Percentiles rank a stretch among this genome's conserved stretches.
phyloP scores from a whole-genome alignment of 768 basidiomycete species.

The Amanita fuliginea region DNA sequence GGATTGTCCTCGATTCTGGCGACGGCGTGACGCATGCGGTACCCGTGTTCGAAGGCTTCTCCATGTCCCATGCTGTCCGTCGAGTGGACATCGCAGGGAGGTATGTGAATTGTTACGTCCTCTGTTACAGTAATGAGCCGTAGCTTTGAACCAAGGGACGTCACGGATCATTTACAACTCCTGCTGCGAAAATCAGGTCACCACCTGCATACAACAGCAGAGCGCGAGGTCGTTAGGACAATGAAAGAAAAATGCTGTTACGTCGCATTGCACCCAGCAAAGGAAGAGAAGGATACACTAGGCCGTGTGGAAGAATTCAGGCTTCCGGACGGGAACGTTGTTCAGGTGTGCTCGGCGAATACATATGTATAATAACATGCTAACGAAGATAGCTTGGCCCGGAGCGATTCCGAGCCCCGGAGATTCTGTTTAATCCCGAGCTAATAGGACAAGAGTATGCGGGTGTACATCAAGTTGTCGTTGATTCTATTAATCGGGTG shows the following conservation, averaged over 20 bases:
- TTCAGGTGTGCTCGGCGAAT: constrained; percentile 51
- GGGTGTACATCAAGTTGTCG: constrained; percentile 95
- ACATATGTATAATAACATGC: constrained; percentile 9
- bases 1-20: constrained; percentile 98
- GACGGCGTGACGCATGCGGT: constrained; percentile 99
- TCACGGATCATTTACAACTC: constrained; percentile 93
- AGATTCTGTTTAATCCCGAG: constrained; percentile 96
- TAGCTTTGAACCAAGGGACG: constrained; percentile 49
- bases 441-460: constrained; percentile 93
- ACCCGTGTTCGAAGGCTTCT: constrained; percentile 98
- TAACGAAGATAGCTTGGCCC: constrained; percentile 60
- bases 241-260: constrained; percentile 99
- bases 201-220: constrained; percentile 92
- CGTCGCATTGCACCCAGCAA: constrained; percentile 81
- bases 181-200: constrained; percentile 91
- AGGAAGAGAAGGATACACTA: constrained; percentile 87
- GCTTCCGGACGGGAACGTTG: constrained; percentile 89
- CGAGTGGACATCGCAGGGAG: constrained; percentile 95
- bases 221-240: constrained; percentile 91
- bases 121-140: constrained; percentile 6
- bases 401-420: constrained; percentile 94
- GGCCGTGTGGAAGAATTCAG: constrained; percentile 81
- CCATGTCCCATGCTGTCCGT: constrained; percentile 96
- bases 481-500: constrained; percentile 95
- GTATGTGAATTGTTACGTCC: constrained; percentile 26